Percentiles rank a stretch among this genome's conserved stretches.
phyloP scores from a whole-genome alignment of 176 grass and related monocot species.

The Saccharum spontaneum region DNA sequence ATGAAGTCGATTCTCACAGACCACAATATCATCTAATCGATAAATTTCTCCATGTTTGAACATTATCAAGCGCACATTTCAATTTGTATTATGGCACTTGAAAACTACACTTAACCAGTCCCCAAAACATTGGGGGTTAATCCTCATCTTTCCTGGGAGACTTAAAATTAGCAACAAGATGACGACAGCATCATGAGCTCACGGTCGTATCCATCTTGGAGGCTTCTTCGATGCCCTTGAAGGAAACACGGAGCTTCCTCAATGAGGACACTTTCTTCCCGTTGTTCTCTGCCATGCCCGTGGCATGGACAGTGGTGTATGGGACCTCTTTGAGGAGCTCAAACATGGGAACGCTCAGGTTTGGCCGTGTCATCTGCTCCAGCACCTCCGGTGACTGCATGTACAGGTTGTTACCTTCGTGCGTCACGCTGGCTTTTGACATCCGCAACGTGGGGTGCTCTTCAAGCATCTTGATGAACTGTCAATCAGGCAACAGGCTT shows the following conservation, averaged over 20 bases:
- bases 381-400: slow-evolving; percentile 91
- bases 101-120: neutral
- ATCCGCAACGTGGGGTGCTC: slow-evolving; percentile 63
- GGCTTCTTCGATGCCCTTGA: slow-evolving; percentile 47
- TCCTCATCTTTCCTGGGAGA: neutral
- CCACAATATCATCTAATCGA: neutral
- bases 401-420: slow-evolving; percentile 77
- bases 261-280: slow-evolving; percentile 73
- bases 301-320: slow-evolving; percentile 60
- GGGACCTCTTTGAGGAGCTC: slow-evolving; percentile 61
- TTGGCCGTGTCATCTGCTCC: slow-evolving; percentile 78
- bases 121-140: neutral
- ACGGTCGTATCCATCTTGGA: slow-evolving; percentile 63
- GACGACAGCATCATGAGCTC: slow-evolving; percentile 22
- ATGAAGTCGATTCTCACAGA: neutral
- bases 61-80: neutral
- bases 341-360: slow-evolving; percentile 58
- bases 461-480: slow-evolving; percentile 87
- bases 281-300: slow-evolving; percentile 61
- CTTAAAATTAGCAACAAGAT: neutral
- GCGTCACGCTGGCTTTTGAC: slow-evolving; percentile 77
- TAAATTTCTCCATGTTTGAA: neutral
- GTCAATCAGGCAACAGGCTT: slow-evolving; percentile 15
- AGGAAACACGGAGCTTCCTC: slow-evolving; percentile 76
- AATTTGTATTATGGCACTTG: neutral